Evolutionary conservation across 2,329 filamentous ascomycete species (phyloP), one percentile per base, ranked within the genome.

Genomic region (Aspergillus fischeri): DNA sequence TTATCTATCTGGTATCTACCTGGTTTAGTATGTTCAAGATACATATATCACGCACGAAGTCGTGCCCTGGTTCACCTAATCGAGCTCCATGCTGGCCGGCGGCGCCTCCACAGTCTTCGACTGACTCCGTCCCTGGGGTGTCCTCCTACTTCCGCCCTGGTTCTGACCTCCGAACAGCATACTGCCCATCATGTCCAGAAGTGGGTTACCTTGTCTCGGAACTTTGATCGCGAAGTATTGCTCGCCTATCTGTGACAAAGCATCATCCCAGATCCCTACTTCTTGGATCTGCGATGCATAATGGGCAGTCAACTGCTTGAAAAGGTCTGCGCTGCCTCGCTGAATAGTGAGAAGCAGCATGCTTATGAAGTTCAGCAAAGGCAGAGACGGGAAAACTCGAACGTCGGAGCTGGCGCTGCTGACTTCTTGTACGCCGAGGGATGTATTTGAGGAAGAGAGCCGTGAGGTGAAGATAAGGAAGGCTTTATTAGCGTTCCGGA

Each of bases 181-280:
- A 61, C 86, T 92, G 50, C 92, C 92, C 90, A 99, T 95, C 92
- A 99, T 97, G 72, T 99, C 94, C 76, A 97, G 86, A 74, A 99
- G 80, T 3, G 92, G 92, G 74, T 97, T 97, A 62, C 88, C 89
- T 78, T 96, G 91, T 68, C 89, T 84, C 49, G 92, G 93, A 70
- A 92, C 88, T 78, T 87, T 85, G 72, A 99, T 95, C 38, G 87
- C 87, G 77, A 99, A 99, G 80, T 97, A 99, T 85, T 96, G 92
- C 78, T 99, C 93, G 51, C 89, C 93, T 67, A 99, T 87, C 73
- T 91, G 87, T 65, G 92, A 88, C 59, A 99, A 78, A 25, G 91
- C 83, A 70, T 91, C 92, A 35, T 86, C 85, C 93, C 93, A 97
- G 11, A 82, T 81, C 4, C 84, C 85, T 1, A 86, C 80, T 65